A percentile compares a stretch with the other conserved stretches of the same genome.
These are phyloP conservation scores for Volvox carteri DNA, from an alignment of 163 green algal species.

Conservation along the genomic window DNA sequence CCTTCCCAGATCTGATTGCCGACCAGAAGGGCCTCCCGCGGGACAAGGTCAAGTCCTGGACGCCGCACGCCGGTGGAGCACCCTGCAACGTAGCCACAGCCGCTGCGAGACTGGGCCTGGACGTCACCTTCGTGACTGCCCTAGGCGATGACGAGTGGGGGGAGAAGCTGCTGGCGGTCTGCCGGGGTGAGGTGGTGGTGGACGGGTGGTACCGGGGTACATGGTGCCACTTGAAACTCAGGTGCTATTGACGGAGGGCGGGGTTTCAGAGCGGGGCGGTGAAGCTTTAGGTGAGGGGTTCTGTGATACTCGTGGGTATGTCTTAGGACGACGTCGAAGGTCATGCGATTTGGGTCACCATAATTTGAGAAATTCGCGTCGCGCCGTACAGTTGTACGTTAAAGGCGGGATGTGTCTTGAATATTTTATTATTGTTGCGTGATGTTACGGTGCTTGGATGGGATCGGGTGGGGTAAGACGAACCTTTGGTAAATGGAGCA, in stretches of 20 bases:
- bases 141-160: slow-evolving; percentile 86
- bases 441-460: neutral
- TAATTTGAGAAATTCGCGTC: no score
- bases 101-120: slow-evolving; percentile 76
- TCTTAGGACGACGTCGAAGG: no score
- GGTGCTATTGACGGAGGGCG: no score
- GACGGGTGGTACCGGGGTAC: no score
- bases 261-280: neutral
- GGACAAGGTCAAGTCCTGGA: slow-evolving; percentile 89
- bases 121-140: slow-evolving; percentile 79
- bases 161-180: slow-evolving; percentile 80
- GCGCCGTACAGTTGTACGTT: no score
- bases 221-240: no score
- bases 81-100: slow-evolving; percentile 87
- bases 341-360: no score
- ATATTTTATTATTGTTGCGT: no score
- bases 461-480: neutral
- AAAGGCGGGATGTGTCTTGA: no score
- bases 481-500: neutral
- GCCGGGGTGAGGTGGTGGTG: slow-evolving; percentile 73
- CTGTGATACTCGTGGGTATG: no score
- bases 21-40: slow-evolving; percentile 84
- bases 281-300: neutral
- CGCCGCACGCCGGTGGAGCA: slow-evolving; percentile 88
- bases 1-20: slow-evolving; percentile 85